A percentile compares a stretch with the other conserved stretches of the same genome.
Conservation (phyloP, 352 stramenopile species). For the Lagenidium giganteum region DNA sequence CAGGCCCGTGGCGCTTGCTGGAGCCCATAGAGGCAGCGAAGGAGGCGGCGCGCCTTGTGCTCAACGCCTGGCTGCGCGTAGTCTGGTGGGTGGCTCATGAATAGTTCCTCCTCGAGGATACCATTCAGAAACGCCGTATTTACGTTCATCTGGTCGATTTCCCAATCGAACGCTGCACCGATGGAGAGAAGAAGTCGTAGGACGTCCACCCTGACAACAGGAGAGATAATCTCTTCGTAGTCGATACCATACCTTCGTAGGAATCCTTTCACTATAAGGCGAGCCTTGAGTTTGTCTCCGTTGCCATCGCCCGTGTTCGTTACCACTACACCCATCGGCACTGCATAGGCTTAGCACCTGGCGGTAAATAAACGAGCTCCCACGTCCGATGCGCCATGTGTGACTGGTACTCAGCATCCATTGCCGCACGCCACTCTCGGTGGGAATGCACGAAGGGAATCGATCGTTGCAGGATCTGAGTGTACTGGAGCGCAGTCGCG, state of each 20-base stretch:
- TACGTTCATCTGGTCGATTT: slow-evolving; percentile 3
- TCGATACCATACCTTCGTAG: slow-evolving; percentile 16
- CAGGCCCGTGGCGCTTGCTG: slow-evolving; percentile 7
- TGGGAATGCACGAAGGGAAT: too few relatives aligned
- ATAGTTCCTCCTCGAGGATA: not conserved
- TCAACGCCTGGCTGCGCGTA: too few relatives aligned
- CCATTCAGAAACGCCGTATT: not conserved
- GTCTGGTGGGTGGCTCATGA: not conserved
- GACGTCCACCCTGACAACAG: slow-evolving; percentile 8
- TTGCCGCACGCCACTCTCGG: too few relatives aligned
- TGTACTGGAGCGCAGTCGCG: too few relatives aligned
- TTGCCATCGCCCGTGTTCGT: too few relatives aligned
- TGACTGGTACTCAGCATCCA: too few relatives aligned
- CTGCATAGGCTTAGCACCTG: too few relatives aligned
- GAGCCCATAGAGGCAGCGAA: slow-evolving; percentile 9
- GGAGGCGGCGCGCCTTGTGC: not conserved
- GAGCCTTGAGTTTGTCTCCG: too few relatives aligned
- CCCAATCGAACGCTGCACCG: not conserved
- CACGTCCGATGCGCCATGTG: too few relatives aligned
- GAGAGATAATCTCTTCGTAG: slow-evolving; percentile 18
- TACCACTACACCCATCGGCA: too few relatives aligned
- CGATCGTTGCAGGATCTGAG: too few relatives aligned
- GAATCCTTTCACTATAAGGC: slow-evolving; percentile 19
- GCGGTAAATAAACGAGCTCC: too few relatives aligned
- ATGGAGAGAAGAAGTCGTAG: slow-evolving; percentile 5